phyloP scores from a whole-genome alignment of 148 eudicot species.

The Chenopodium album region DNA sequence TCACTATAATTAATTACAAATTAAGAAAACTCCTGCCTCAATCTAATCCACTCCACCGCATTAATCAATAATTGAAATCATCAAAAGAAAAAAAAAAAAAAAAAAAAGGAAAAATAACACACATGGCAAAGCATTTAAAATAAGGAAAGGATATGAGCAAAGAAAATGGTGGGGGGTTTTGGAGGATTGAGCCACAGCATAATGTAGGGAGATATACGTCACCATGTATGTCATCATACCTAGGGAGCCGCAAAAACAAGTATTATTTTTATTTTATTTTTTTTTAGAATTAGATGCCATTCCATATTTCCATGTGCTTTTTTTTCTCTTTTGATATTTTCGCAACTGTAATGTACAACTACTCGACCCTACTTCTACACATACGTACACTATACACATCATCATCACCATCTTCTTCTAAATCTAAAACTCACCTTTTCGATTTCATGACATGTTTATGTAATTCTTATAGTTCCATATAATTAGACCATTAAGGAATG shows the following conservation, averaged over 20 bases:
- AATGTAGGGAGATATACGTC: conserved; percentile 21
- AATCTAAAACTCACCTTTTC: neutral
- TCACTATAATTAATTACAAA: too few species aligned
- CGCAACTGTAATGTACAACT: neutral
- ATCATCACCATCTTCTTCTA: neutral
- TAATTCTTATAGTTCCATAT: too few species aligned
- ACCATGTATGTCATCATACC: conserved; percentile 28
- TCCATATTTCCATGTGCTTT: neutral
- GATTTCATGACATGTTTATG: too few species aligned
- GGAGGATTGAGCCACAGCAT: conserved; percentile 10
- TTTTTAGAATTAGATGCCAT: neutral
- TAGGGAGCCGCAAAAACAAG: neutral
- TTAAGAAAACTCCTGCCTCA: too few species aligned
- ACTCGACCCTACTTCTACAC: neutral
- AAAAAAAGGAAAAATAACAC: neutral
- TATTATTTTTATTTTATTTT: neutral
- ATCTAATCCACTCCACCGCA: neutral
- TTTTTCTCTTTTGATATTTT: neutral
- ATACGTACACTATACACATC: neutral
- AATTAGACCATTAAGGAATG: too few species aligned
- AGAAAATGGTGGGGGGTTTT: conserved; percentile 5
- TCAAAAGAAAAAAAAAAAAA: neutral
- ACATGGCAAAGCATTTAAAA: neutral
- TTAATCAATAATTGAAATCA: neutral
- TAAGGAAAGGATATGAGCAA: neutral